Conservation (phyloP, 352 stramenopile genomes). For the Phytopythium sindhum region DNA sequence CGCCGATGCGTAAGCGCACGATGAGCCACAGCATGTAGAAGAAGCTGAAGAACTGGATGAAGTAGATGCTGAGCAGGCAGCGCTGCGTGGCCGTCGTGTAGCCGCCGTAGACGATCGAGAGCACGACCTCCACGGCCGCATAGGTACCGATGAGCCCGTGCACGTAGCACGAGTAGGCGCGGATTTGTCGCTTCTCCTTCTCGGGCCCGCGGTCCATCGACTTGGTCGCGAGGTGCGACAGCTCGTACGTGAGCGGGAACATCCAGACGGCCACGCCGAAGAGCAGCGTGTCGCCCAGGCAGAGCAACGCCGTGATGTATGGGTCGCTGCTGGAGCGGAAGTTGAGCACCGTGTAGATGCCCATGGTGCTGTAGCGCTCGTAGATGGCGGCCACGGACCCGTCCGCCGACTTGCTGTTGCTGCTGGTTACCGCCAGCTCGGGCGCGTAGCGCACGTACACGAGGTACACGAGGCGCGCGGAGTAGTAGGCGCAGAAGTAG, state of each 20-base stretch:
- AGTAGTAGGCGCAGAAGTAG: slow-evolving; percentile 8
- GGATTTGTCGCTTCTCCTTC: slow-evolving; percentile 8
- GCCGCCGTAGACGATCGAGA: slow-evolving; percentile 3
- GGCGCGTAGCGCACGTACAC: slow-evolving; percentile 5
- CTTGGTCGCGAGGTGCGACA: slow-evolving; percentile 11
- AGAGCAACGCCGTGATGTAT: slow-evolving; percentile 10
- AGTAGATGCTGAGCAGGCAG: slow-evolving; percentile 11
- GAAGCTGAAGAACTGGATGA: slow-evolving; percentile 10
- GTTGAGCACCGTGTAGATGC: slow-evolving; percentile 14
- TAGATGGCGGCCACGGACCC: slow-evolving; percentile 1
- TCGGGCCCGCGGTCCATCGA: slow-evolving; percentile 13
- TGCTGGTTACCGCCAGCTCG: background rate
- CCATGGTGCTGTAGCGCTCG: slow-evolving; percentile 11
- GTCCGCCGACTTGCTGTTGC: background rate
- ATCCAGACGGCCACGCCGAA: slow-evolving; percentile 14
- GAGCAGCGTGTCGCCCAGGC: slow-evolving; percentile 10
- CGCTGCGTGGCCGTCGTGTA: slow-evolving; percentile 9
- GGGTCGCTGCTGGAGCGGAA: slow-evolving; percentile 7
- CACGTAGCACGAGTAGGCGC: slow-evolving; percentile 7
- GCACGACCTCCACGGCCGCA: background rate
- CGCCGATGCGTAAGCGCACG: slow-evolving; percentile 5
- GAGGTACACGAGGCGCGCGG: slow-evolving; percentile 8
- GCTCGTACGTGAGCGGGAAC: slow-evolving; percentile 24
- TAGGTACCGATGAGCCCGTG: slow-evolving; percentile 8
- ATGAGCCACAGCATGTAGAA: slow-evolving; percentile 14